These are phyloP conservation scores for Fusarium udum DNA, from an alignment of 2,329 filamentous ascomycete species.

Conservation along the genomic window DNA sequence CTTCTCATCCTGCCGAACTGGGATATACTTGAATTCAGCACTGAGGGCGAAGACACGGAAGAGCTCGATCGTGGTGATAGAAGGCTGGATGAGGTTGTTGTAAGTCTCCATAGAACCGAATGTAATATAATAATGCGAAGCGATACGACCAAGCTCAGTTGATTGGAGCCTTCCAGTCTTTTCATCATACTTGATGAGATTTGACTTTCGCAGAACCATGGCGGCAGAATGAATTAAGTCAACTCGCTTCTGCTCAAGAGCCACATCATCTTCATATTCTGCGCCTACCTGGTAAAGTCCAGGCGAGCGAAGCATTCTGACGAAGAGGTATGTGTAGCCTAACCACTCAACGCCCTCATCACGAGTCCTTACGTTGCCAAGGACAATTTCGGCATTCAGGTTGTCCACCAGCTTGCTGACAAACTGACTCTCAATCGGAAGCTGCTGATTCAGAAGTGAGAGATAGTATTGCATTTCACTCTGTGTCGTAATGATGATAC, in stretches of 20 bases:
- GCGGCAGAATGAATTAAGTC: conserved; percentile 96
- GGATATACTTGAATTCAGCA: conserved; percentile 99
- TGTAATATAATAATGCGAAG: conserved; percentile 98
- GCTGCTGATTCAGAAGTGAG: conserved; percentile 93
- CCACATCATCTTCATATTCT: conserved; percentile 92
- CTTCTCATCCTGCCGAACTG: conserved; percentile 97
- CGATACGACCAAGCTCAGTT: conserved; percentile 93
- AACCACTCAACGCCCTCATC: conserved; percentile 99
- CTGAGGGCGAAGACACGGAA: conserved; percentile 97
- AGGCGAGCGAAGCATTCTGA: conserved; percentile 95
- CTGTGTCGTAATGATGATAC: conserved; percentile 98
- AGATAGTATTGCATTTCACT: conserved; percentile 97
- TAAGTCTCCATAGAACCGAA: conserved; percentile 97
- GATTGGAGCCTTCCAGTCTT: conserved; percentile 88
- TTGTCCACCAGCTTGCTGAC: conserved; percentile 94
- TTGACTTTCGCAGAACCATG: conserved; percentile 84
- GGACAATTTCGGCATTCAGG: conserved; percentile 92
- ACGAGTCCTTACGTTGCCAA: conserved; percentile 89
- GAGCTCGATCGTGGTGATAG: conserved; percentile 91
- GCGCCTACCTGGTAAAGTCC: conserved; percentile 94
- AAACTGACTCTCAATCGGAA: conserved; percentile 97
- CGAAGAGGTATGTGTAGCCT: conserved; percentile 96
- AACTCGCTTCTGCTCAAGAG: conserved; percentile 95
- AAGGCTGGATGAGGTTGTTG: conserved; percentile 92
- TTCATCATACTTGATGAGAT: conserved; percentile 93